These are phyloP conservation scores for Aspergillus ibericus DNA, from an alignment of 2,329 filamentous ascomycete species.

Conservation along the genomic window DNA sequence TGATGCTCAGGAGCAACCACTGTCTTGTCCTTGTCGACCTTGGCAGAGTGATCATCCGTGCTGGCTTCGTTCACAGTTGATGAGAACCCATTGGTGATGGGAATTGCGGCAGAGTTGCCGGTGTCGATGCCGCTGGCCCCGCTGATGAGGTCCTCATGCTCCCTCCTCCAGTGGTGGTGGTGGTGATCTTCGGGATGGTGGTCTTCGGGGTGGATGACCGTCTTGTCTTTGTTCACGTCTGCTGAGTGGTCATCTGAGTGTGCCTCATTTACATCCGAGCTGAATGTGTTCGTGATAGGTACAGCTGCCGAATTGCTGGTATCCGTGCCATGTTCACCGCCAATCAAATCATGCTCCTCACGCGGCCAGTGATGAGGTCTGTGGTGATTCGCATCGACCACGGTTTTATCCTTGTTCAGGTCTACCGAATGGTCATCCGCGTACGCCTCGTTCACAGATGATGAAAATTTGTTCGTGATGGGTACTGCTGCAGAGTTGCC, in stretches of 20 bases:
- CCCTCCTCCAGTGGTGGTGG: not conserved
- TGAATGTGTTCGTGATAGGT: not conserved
- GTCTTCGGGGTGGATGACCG: not conserved
- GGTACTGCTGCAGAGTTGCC: constrained; percentile 11
- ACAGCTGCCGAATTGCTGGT: constrained; percentile 14
- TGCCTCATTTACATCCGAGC: constrained; percentile 14
- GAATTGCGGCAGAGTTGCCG: constrained; percentile 14
- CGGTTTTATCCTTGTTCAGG: constrained; percentile 14
- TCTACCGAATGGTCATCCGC: constrained; percentile 21
- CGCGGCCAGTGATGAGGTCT: too few relatives aligned
- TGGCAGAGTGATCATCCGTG: constrained; percentile 19
- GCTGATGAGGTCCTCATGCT: constrained; percentile 15
- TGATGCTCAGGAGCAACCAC: not conserved
- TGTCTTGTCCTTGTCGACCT: constrained; percentile 16
- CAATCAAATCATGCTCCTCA: constrained; percentile 6
- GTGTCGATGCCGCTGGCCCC: constrained; percentile 26
- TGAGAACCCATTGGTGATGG: not conserved
- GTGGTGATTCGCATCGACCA: not conserved
- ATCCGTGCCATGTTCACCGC: constrained; percentile 19
- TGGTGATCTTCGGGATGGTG: not conserved
- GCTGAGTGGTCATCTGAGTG: constrained; percentile 25
- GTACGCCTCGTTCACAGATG: not conserved
- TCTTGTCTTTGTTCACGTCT: constrained; percentile 15
- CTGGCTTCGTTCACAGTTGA: not conserved
- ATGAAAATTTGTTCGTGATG: not conserved